Base-by-base conservation (phyloP, 257 asterid species). In the Ehretia macrophylla region DNA sequence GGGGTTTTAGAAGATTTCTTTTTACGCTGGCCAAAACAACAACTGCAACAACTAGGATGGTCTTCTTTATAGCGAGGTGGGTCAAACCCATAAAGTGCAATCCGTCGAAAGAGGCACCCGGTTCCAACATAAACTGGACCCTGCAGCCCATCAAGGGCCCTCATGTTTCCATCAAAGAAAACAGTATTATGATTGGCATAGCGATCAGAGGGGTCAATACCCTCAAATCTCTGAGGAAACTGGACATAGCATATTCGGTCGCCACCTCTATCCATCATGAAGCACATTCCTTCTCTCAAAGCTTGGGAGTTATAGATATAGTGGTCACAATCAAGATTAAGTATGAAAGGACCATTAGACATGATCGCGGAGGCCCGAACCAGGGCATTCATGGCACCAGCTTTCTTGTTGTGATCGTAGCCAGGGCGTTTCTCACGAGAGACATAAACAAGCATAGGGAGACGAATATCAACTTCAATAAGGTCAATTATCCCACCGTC, bases 191-290 rank as follows among this genome's bases (percentile, higher is more conserved):
- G 83, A 50, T 83, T 83, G 11, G 91, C 91, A 48, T 83, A 83
- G 5, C 91, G 85, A 23, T 83, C 91, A 0, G 84, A 77, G 1
- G 91, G 91, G 68, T 83, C 91, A n/a, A 83, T 83, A 42, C 91
- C 91, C 68, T 83, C 91, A 21, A 83, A 83, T 32, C 91, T 71
- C 18, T 83, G 87, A 0, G 91, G n/a, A n/a, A n/a, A n/a, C n/a
- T n/a, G n/a, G n/a, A n/a, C n/a, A n/a, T n/a, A n/a, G n/a, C n/a
- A n/a, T 10, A 80, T 80, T 14, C 74, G 76, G 11, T 83, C 90
- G n/a, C 90, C 87, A 0, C 91, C 91, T 22, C 87, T 68, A 18
- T 83, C 91, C 85, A 83, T 77, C 87, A 83, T 83, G 52, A 80
- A 80, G 47, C 91, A 83, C 85, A 83, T 83, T 48, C 91, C 91